phyloP scores from a whole-genome alignment of 331 rosid species.

The Stylosanthes scabra region DNA sequence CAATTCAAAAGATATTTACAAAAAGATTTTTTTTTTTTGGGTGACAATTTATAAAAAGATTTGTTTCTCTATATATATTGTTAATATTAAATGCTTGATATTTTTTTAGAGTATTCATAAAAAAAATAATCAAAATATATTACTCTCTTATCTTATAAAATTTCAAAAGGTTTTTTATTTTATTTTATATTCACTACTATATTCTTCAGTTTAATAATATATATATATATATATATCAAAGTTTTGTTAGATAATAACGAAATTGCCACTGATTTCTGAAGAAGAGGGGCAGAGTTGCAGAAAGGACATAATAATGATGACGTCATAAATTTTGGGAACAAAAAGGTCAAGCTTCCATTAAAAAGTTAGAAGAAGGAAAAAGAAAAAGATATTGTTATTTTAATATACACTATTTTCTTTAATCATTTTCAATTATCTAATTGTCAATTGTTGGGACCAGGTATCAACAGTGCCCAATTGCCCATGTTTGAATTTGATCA shows the following conservation, averaged over 20 bases:
- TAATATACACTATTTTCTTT: background rate
- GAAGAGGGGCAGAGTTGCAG: background rate
- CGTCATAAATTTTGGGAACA: slow-evolving; percentile 26
- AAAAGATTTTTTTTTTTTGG: too few relatives aligned
- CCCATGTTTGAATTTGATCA: slow-evolving; percentile 7
- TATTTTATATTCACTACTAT: too few relatives aligned
- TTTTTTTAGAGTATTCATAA: too few relatives aligned
- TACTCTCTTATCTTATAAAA: too few relatives aligned
- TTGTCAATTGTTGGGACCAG: slow-evolving; percentile 32
- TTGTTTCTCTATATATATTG: too few relatives aligned
- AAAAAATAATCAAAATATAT: too few relatives aligned
- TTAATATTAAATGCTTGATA: too few relatives aligned
- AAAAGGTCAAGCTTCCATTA: slow-evolving; percentile 30
- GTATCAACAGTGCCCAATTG: slow-evolving; percentile 2
- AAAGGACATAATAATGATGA: slow-evolving; percentile 8
- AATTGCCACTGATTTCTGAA: slow-evolving; percentile 56
- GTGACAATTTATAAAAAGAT: too few relatives aligned
- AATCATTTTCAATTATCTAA: background rate
- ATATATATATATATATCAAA: too few relatives aligned
- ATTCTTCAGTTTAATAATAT: too few relatives aligned
- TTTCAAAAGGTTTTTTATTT: background rate
- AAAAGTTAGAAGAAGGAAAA: slow-evolving; percentile 32
- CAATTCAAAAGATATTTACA: too few relatives aligned
- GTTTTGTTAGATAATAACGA: slow-evolving; percentile 43
- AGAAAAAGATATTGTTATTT: slow-evolving; percentile 7